These are phyloP conservation scores for Lactarius tabidus DNA, from an alignment of 768 basidiomycete genomes.

Conservation along the genomic window DNA sequence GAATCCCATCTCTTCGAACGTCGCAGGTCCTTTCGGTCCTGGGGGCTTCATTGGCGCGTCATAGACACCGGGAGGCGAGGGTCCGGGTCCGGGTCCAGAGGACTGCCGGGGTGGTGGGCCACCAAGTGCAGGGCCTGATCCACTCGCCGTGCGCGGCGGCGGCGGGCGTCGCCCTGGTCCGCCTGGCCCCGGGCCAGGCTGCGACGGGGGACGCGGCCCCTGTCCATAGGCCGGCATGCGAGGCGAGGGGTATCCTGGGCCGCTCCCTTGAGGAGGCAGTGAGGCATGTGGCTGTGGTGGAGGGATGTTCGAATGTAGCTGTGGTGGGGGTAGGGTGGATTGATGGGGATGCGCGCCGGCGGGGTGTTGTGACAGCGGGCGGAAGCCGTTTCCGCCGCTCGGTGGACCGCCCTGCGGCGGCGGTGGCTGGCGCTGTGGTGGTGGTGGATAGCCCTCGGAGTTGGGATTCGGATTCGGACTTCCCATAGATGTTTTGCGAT, in stretches of 20 bases:
- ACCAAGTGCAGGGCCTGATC: not conserved
- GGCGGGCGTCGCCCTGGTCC: conserved; percentile 3
- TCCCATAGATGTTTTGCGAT: conserved; percentile 15
- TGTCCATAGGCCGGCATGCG: conserved; percentile 2
- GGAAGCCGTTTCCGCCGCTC: not conserved
- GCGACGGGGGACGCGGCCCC: conserved; percentile 1
- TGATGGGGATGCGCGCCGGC: not conserved
- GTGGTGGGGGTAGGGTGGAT: not conserved
- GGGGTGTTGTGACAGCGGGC: not conserved
- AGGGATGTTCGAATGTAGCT: not conserved
- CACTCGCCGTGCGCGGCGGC: not conserved
- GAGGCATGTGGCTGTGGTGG: not conserved
- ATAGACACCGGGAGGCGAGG: not conserved
- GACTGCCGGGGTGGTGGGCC: not conserved
- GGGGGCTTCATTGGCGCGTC: conserved; percentile 22
- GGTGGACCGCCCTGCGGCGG: conserved; percentile 14
- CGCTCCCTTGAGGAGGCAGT: not conserved
- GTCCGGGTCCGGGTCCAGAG: conserved; percentile 1
- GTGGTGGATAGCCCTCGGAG: conserved; percentile 10
- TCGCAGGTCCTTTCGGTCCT: conserved; percentile 50
- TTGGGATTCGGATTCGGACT: not conserved
- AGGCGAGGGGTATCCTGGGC: conserved; percentile 8
- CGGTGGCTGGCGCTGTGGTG: conserved; percentile 16
- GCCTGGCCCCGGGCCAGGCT: not conserved
- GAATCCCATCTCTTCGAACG: conserved; percentile 95